Evolutionary conservation across 208 protist genomes (phyloP).

Genomic region (Leptomonas pyrrhocoris): DNA sequence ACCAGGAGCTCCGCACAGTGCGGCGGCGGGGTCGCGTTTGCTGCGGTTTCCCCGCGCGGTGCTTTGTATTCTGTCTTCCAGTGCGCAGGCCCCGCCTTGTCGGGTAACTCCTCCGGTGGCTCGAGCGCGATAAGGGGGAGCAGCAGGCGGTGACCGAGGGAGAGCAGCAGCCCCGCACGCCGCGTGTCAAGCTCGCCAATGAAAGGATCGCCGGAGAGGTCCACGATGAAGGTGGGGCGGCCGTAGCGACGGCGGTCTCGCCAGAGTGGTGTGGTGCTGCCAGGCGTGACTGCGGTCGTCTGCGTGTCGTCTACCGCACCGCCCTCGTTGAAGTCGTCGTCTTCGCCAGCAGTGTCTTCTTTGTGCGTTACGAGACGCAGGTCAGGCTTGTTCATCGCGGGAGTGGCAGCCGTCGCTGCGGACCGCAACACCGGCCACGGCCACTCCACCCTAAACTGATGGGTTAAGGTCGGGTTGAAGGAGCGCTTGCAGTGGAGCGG

Average conservation of each 20-base stretch:
- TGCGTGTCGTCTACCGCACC: neutral
- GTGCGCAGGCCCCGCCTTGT: slow-evolving; percentile 16
- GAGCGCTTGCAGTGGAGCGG: slow-evolving; percentile 34
- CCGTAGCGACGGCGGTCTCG: slow-evolving; percentile 21
- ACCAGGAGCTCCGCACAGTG: slow-evolving; percentile 58
- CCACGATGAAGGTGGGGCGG: slow-evolving; percentile 30
- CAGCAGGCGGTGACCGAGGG: slow-evolving; percentile 41
- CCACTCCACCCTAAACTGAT: slow-evolving; percentile 58
- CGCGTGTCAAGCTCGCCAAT: slow-evolving; percentile 17
- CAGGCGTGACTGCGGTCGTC: no score
- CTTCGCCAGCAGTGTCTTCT: neutral
- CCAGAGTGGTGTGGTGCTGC: slow-evolving; percentile 9
- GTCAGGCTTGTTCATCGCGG: neutral
- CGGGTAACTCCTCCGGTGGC: slow-evolving; percentile 19
- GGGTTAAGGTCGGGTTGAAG: slow-evolving; percentile 44
- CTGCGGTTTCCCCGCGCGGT: neutral
- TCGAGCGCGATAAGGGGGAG: slow-evolving; percentile 17
- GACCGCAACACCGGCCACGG: slow-evolving; percentile 40
- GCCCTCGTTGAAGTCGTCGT: neutral
- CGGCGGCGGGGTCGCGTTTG: slow-evolving; percentile 14
- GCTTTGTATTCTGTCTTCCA: slow-evolving; percentile 26
- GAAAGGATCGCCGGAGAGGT: slow-evolving; percentile 41
- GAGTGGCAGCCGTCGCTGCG: neutral
- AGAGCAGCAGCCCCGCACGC: slow-evolving; percentile 47
- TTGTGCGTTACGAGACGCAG: no score